Evolutionary conservation across 495 filamentous ascomycete genomes (phyloP).

Genomic region (Podospora appendiculata): DNA sequence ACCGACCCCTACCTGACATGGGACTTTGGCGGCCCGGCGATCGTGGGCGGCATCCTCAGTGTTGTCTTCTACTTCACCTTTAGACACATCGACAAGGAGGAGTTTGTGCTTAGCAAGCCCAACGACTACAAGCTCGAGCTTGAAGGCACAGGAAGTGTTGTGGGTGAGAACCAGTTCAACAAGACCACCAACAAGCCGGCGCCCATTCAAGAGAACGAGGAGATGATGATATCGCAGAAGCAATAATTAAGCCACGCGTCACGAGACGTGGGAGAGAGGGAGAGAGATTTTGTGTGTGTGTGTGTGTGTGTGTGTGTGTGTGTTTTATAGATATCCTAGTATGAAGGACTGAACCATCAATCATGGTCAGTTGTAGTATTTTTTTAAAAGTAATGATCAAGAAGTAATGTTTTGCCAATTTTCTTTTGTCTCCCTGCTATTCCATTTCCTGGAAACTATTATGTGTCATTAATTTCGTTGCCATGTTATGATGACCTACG

Average conservation of each 20-base stretch:
- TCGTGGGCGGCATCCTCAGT: constrained; percentile 37
- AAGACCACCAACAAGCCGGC: constrained; percentile 29
- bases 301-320: too few species aligned
- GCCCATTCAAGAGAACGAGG: constrained; percentile 32
- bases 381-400: too few species aligned
- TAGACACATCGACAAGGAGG: constrained; percentile 41
- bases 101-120: constrained; percentile 33
- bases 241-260: constrained; percentile 13
- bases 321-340: too few species aligned
- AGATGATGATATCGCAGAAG: constrained; percentile 37
- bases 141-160: constrained; percentile 24
- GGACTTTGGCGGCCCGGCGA: constrained; percentile 46
- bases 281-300: too few species aligned
- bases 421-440: too few species aligned
- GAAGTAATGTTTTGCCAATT: too few species aligned
- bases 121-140: constrained; percentile 27
- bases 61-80: constrained; percentile 43
- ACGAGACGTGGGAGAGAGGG: too few species aligned
- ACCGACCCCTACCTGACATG: constrained; percentile 53
- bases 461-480: too few species aligned
- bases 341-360: too few species aligned
- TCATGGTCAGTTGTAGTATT: too few species aligned
- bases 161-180: constrained; percentile 33
- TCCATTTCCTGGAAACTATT: too few species aligned
- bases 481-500: too few species aligned